Evolutionary conservation across 225 moss, liverwort and hornwort species (phyloP).

Genomic region (Physcomitrium patens): DNA sequence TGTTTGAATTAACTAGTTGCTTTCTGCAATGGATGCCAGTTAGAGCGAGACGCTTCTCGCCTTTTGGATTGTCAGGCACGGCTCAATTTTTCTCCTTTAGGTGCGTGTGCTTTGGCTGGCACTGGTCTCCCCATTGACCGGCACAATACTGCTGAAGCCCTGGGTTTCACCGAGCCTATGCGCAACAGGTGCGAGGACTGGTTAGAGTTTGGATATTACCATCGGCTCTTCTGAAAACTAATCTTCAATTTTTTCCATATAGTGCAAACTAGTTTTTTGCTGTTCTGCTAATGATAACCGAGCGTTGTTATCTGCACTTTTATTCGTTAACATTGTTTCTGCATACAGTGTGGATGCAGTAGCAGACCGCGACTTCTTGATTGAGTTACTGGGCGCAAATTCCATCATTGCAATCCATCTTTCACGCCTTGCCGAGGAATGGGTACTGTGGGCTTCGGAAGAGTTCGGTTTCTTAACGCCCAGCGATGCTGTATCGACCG

Average conservation of each 20-base stretch:
- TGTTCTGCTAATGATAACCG: not conserved
- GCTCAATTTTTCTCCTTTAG: constrained; percentile 91
- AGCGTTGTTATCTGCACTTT: not conserved
- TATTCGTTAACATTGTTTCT: constrained; percentile 5
- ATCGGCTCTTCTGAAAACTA: not conserved
- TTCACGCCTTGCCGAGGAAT: constrained; percentile 96
- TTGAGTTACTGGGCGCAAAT: constrained; percentile 89
- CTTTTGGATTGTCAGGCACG: constrained; percentile 77
- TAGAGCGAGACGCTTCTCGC: constrained; percentile 91
- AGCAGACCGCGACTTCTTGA: constrained; percentile 92
- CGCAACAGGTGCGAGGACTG: constrained; percentile 78
- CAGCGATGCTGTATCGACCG: constrained; percentile 97
- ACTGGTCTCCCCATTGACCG: constrained; percentile 98
- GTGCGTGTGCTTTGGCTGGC: constrained; percentile 96
- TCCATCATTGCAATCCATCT: constrained; percentile 89
- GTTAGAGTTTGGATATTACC: not conserved
- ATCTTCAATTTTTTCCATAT: not conserved
- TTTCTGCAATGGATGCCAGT: constrained; percentile 54
- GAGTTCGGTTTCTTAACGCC: constrained; percentile 93
- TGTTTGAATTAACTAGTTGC: not conserved
- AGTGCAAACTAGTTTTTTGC: not conserved
- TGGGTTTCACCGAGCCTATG: constrained; percentile 87
- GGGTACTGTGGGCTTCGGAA: constrained; percentile 98
- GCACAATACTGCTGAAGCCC: constrained; percentile 71
- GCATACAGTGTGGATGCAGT: constrained; percentile 96